phyloP scores from a whole-genome alignment of 140 eudicot genomes.

The Erigeron philadelphicus region DNA sequence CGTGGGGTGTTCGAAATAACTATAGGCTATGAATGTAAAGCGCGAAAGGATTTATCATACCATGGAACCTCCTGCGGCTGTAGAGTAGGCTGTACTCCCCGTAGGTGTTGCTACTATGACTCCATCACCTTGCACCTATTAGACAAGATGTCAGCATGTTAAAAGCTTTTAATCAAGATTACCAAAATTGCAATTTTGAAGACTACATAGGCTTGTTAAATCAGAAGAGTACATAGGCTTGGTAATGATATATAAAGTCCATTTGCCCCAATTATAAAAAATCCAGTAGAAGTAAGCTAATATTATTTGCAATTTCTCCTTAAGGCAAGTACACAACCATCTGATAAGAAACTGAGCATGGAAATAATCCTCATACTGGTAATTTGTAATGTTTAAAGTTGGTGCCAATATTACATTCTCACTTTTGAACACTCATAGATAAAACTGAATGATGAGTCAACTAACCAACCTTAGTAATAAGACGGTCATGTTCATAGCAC shows the following conservation, averaged over 20 bases:
- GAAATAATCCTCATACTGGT: not conserved
- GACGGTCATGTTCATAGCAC: slow-evolving; percentile 96
- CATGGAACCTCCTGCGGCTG: slow-evolving; percentile 99
- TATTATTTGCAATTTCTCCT: not conserved
- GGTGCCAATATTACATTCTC: not conserved
- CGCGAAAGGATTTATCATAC: slow-evolving; percentile 31
- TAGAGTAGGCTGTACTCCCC: slow-evolving; percentile 98
- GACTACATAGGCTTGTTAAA: too few species aligned
- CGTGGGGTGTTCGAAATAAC: not conserved
- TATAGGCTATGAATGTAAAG: not conserved
- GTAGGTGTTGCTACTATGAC: slow-evolving; percentile 98
- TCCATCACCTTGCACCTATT: slow-evolving; percentile 98
- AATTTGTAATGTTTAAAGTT: not conserved
- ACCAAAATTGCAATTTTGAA: not conserved
- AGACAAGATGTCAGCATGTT: not conserved
- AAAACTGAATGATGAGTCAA: not conserved
- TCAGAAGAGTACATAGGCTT: not conserved
- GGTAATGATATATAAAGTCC: not conserved
- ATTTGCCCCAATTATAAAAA: not conserved
- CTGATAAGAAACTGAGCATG: not conserved
- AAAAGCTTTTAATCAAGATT: not conserved
- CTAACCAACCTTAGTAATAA: slow-evolving; percentile 76
- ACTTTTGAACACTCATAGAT: not conserved
- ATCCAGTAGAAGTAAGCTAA: not conserved
- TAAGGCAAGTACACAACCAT: not conserved